Conservation (phyloP, 768 basidiomycete species). For the Suillus variegatus region DNA sequence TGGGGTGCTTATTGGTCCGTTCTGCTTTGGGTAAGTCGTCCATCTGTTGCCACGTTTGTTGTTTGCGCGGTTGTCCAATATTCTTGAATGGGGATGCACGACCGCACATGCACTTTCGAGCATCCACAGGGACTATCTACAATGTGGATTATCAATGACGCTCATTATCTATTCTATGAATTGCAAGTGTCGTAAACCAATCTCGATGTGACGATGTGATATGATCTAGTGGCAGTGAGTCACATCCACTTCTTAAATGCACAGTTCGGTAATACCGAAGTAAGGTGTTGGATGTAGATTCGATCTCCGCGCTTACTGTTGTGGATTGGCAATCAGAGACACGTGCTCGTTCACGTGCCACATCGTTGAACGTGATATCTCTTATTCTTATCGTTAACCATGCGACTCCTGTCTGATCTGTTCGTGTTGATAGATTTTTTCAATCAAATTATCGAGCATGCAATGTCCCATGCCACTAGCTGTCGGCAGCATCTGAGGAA, state of each 20-base stretch:
- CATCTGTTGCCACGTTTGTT: not conserved
- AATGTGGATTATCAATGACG: not conserved
- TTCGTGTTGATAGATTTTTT: not conserved
- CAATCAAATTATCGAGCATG: not conserved
- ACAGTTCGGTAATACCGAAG: not conserved
- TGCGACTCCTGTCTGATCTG: not conserved
- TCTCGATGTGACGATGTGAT: not conserved
- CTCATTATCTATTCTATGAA: not conserved
- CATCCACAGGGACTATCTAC: not conserved
- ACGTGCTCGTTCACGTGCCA: not conserved
- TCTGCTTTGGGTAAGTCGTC: slow-evolving; percentile 70
- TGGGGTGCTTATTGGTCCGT: slow-evolving; percentile 85
- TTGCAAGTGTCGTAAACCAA: not conserved
- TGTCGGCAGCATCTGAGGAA: not conserved
- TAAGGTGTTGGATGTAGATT: not conserved
- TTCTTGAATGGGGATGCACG: not conserved
- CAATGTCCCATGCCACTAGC: not conserved
- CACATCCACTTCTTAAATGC: not conserved
- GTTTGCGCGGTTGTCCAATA: not conserved
- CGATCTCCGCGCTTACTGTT: not conserved
- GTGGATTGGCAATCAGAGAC: not conserved
- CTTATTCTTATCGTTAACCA: not conserved
- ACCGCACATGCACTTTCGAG: not conserved
- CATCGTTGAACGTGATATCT: not conserved
- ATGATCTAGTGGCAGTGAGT: not conserved